Evolutionary conservation across 257 asterid species (phyloP).

Genomic region (Solanum virginianum): DNA sequence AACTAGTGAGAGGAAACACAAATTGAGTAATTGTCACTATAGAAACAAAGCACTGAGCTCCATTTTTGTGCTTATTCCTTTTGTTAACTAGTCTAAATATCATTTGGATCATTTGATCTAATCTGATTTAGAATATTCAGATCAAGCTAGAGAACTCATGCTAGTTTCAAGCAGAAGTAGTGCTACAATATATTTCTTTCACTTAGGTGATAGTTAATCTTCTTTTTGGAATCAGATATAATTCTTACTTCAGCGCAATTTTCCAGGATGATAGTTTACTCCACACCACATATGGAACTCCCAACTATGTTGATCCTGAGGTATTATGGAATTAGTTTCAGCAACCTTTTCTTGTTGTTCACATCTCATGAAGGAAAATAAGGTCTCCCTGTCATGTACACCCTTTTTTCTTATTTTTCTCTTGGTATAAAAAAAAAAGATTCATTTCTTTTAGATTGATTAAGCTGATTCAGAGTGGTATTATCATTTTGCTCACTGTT

Average conservation of each 20-base stretch:
- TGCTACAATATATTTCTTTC: background rate
- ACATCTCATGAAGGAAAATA: too few relatives aligned
- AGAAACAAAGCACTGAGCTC: too few relatives aligned
- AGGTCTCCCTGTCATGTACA: background rate
- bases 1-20: too few relatives aligned
- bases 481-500: too few relatives aligned
- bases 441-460: slow-evolving; percentile 20
- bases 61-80: too few relatives aligned
- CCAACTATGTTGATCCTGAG: slow-evolving; percentile 96
- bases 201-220: too few relatives aligned
- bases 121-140: too few relatives aligned
- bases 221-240: too few relatives aligned
- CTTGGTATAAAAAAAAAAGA: background rate
- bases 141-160: background rate
- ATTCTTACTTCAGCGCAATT: slow-evolving; percentile 1
- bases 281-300: slow-evolving; percentile 95
- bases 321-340: slow-evolving; percentile 13
- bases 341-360: background rate
- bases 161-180: background rate
- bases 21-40: too few relatives aligned
- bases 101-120: background rate
- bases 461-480: too few relatives aligned
- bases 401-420: background rate
- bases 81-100: background rate
- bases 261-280: slow-evolving; percentile 85